Evolutionary conservation across 768 basidiomycete species (phyloP).

Genomic region (Chalciporus sphaerocephalus): DNA sequence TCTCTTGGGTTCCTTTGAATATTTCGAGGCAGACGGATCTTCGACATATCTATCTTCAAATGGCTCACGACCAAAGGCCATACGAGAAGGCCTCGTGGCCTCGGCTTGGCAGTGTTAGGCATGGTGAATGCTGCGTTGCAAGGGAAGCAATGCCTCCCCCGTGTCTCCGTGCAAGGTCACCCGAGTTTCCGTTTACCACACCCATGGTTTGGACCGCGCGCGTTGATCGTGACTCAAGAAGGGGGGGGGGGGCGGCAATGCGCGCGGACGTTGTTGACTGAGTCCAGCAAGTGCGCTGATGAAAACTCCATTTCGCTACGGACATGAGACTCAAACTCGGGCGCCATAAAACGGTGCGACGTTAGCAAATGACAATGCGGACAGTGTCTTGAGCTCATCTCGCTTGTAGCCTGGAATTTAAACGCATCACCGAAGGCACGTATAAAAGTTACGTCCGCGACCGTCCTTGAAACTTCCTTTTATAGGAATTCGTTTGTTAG

Average conservation of each 20-base stretch:
- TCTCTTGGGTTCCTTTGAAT: slow-evolving; percentile 6
- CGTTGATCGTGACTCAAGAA: slow-evolving; percentile 9
- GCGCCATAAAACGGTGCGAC: slow-evolving; percentile 12
- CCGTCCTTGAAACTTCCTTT: slow-evolving; percentile 35
- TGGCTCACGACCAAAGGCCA: slow-evolving; percentile 14
- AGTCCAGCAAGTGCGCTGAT: slow-evolving; percentile 16
- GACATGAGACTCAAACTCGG: slow-evolving; percentile 20
- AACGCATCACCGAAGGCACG: slow-evolving; percentile 29
- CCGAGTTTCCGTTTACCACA: slow-evolving; percentile 18
- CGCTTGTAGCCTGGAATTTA: slow-evolving; percentile 29
- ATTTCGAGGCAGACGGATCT: slow-evolving; percentile 12
- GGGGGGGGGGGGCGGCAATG: slow-evolving; percentile 6
- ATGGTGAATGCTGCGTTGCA: slow-evolving; percentile 9
- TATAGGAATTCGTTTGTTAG: slow-evolving; percentile 36
- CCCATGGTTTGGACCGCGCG: slow-evolving; percentile 23
- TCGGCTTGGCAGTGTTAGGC: slow-evolving; percentile 6
- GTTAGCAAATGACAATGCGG: no score
- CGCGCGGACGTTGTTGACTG: slow-evolving; percentile 11
- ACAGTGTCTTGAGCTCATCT: slow-evolving; percentile 21
- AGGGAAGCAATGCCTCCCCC: slow-evolving; percentile 4
- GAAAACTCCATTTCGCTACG: slow-evolving; percentile 14
- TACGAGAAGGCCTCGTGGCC: slow-evolving; percentile 14
- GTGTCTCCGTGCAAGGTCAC: slow-evolving; percentile 13
- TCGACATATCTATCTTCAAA: slow-evolving; percentile 14
- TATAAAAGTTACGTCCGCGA: slow-evolving; percentile 30